Evolutionary conservation across 805 yeast species (phyloP), one percentile per base, ranked within the genome.

Genomic region (Wickerhamomyces subpelliculosus): DNA sequence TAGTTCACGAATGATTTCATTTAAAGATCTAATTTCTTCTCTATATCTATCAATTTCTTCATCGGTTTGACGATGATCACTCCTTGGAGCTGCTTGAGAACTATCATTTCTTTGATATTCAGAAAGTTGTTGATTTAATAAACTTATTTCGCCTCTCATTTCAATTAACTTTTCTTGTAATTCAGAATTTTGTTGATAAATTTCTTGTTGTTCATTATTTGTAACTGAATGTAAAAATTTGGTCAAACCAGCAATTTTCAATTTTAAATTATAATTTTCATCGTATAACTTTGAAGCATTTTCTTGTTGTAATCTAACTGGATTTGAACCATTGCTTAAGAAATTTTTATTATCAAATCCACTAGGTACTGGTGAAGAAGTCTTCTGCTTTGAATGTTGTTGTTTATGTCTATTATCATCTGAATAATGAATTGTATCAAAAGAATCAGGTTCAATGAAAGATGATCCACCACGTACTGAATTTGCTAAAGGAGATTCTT

Each of bases 221-320:
- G 70, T 42, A 8, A 52, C 52, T 18, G 64, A 62, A 35, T 64
- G 58, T 30, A 67, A 53, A 36, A 58, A 65, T 46, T 61, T 58
- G 5, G 64, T 61, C 23, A 68, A 52, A 4, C 68, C 64, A 3
- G 70, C 67, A 27, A 68, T 55, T 41, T 68, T 66, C 26, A 69
- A 58, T 44, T 67, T 70, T 44, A 70, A 54, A 37, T 65, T 65
- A 45, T 64, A 66, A 42, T 70, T 70, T 27, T 70, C 75, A 10
- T 63, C 56, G 39, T 62, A 57, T 24, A 70, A 55, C 40, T 54
- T 52, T 14, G 57, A 45, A 10, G 54, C 42, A 30, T 54, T 42
- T 31, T 52, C 51, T 38, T 57, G 54, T 43, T 58, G 62, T 27
- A 49, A 58, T 32, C 45, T 53, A 13, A 58, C 50, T 4, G 63